phyloP scores from a whole-genome alignment of 108 stramenopile genomes.

The Pseudonitzschia multistriata region DNA sequence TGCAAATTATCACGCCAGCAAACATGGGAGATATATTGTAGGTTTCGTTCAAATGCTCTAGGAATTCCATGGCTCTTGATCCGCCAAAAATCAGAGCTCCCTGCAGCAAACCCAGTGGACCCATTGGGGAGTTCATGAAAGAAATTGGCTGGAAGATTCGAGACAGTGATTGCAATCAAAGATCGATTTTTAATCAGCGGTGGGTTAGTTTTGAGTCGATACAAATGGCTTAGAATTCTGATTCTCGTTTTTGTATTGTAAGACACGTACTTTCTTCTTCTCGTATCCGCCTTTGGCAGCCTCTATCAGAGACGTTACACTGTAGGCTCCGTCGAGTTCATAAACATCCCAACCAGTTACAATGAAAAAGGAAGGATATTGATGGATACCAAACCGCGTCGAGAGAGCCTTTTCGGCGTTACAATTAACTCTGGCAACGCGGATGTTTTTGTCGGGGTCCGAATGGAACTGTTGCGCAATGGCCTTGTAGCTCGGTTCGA shows the following conservation, averaged over 20 bases:
- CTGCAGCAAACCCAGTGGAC: conserved; percentile 74
- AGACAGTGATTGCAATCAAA: background rate
- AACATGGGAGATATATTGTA: conserved; percentile 44
- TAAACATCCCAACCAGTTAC: conserved; percentile 76
- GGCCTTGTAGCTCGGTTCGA: conserved; percentile 56
- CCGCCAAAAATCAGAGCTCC: conserved; percentile 54
- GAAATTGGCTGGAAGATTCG: conserved; percentile 34
- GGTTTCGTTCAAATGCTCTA: conserved; percentile 38
- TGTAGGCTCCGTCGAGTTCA: conserved; percentile 56
- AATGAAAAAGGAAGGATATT: conserved; percentile 78
- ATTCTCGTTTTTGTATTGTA: background rate
- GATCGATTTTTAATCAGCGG: background rate
- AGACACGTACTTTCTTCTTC: conserved; percentile 37
- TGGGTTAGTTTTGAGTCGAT: background rate
- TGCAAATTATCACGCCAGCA: conserved; percentile 27
- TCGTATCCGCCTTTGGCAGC: conserved; percentile 58
- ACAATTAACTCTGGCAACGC: conserved; percentile 84
- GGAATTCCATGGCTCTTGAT: conserved; percentile 36
- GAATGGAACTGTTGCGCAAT: conserved; percentile 49
- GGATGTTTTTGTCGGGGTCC: conserved; percentile 42
- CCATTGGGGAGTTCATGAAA: conserved; percentile 60
- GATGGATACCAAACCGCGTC: conserved; percentile 62
- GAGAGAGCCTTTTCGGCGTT: conserved; percentile 56
- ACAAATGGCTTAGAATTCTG: background rate
- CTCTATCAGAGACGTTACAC: conserved; percentile 52